Evolutionary conservation across 1,139 yeast species (phyloP).

Genomic region (Wickerhamiella infanticola): DNA sequence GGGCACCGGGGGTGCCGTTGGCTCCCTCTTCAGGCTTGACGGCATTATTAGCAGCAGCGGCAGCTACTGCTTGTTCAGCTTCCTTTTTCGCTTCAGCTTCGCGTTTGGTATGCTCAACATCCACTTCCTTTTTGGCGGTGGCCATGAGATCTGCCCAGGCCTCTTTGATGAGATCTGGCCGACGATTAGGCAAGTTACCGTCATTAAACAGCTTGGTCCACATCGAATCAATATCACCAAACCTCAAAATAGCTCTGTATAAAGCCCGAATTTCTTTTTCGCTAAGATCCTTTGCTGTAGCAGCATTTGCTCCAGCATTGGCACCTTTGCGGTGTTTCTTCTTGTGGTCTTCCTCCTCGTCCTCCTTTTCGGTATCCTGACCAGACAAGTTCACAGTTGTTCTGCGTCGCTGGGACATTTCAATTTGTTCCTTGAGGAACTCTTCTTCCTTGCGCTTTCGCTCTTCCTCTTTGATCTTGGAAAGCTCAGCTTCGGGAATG

Average conservation of each 20-base stretch:
- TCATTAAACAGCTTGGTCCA: conserved; percentile 86
- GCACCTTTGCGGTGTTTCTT: conserved; percentile 15
- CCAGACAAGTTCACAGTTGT: conserved; percentile 38
- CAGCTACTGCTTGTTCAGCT: conserved; percentile 21
- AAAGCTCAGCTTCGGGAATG: conserved; percentile 87
- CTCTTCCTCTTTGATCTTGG: conserved; percentile 81
- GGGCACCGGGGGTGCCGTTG: background rate
- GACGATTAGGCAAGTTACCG: conserved; percentile 74
- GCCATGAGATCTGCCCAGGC: conserved; percentile 58
- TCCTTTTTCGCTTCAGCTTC: conserved; percentile 48
- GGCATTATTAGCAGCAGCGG: conserved; percentile 9
- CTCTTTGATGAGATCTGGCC: conserved; percentile 65
- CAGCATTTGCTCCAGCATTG: conserved; percentile 4
- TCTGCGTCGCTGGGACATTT: conserved; percentile 67
- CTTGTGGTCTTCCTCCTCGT: conserved; percentile 32
- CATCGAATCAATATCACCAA: conserved; percentile 66
- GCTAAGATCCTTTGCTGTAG: conserved; percentile 30
- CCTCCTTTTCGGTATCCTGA: conserved; percentile 25
- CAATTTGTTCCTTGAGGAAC: conserved; percentile 77
- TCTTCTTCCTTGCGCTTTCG: conserved; percentile 73
- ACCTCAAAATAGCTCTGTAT: conserved; percentile 65
- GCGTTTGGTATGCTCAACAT: conserved; percentile 53
- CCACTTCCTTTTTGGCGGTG: conserved; percentile 45
- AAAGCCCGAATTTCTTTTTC: conserved; percentile 82
- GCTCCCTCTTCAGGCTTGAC: conserved; percentile 23